phyloP scores from a whole-genome alignment of 495 filamentous ascomycete species.

The Podospora australis region DNA sequence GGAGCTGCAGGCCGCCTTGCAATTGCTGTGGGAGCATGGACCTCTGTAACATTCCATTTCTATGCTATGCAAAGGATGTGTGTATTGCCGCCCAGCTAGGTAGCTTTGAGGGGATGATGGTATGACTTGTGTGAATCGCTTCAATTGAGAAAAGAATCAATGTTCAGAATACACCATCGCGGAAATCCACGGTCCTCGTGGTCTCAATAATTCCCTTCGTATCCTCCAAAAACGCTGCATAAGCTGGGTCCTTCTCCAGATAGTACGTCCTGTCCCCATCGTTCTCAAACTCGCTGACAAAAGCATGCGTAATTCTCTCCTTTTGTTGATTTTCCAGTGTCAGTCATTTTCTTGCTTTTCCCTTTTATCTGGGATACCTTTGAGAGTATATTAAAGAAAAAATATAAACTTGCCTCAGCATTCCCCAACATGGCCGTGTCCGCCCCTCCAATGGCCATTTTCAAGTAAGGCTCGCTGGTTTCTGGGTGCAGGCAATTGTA shows the following conservation, averaged over 20 bases:
- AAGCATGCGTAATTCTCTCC: constrained; percentile 52
- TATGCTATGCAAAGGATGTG: too few species aligned
- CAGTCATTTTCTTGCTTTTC: too few species aligned
- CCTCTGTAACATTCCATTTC: too few species aligned
- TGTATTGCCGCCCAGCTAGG: too few species aligned
- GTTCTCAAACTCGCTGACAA: constrained; percentile 55
- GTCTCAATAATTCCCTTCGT: constrained; percentile 32
- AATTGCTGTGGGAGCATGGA: too few species aligned
- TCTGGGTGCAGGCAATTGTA: constrained; percentile 45
- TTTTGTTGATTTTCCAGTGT: constrained; percentile 23
- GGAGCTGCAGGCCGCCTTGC: too few species aligned
- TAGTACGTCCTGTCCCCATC: constrained; percentile 53
- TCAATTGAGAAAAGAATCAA: too few species aligned
- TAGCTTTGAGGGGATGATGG: too few species aligned
- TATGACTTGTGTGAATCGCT: too few species aligned
- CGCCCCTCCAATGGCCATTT: constrained; percentile 47
- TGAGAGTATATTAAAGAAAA: neutral
- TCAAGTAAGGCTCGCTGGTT: constrained; percentile 51
- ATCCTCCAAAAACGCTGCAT: constrained; percentile 37
- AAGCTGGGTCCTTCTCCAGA: constrained; percentile 45
- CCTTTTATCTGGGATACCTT: too few species aligned
- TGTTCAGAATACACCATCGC: constrained; percentile 35
- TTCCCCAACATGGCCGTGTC: constrained; percentile 47
- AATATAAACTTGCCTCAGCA: neutral
- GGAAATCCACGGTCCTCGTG: constrained; percentile 39